Percentiles rank a stretch among this genome's conserved stretches.
Evolutionary conservation across 192 early-diverging fungal genomes (phyloP).

Genomic region (Backusella parvicylindrica): DNA sequence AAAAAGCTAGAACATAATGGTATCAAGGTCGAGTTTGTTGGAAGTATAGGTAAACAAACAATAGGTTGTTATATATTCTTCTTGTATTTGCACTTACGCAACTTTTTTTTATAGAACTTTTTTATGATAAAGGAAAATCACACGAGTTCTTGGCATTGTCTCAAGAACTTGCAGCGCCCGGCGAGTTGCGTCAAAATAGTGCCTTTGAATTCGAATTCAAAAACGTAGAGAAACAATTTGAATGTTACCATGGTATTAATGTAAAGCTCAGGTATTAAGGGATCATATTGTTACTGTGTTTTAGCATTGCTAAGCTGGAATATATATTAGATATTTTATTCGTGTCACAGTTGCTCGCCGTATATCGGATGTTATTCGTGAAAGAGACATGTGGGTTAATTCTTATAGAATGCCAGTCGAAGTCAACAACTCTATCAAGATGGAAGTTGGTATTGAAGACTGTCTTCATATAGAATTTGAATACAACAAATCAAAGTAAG

Average conservation of each 20-base stretch:
- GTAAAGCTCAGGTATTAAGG: slow-evolving; percentile 77
- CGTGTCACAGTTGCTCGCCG: slow-evolving; percentile 86
- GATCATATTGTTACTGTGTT: neutral
- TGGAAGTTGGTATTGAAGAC: slow-evolving; percentile 99
- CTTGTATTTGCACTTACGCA: neutral
- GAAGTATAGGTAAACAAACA: slow-evolving; percentile 70
- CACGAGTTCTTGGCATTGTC: slow-evolving; percentile 90
- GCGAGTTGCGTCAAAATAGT: slow-evolving; percentile 75
- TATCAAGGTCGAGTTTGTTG: slow-evolving; percentile 97
- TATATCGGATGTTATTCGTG: slow-evolving; percentile 82
- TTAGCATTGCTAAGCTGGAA: neutral
- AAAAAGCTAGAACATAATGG: slow-evolving; percentile 96
- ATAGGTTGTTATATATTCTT: neutral
- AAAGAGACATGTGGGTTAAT: slow-evolving; percentile 98
- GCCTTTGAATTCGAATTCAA: slow-evolving; percentile 95
- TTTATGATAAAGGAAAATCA: slow-evolving; percentile 91
- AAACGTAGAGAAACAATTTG: slow-evolving; percentile 97
- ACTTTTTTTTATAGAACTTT: slow-evolving; percentile 62
- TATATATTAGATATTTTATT: slow-evolving; percentile 83
- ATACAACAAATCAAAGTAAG: slow-evolving; percentile 95
- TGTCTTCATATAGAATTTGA: slow-evolving; percentile 99
- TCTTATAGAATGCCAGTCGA: slow-evolving; percentile 89
- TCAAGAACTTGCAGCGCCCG: slow-evolving; percentile 92
- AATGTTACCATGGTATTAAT: slow-evolving; percentile 96
- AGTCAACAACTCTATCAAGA: slow-evolving; percentile 92